phyloP scores from a whole-genome alignment of 78 protist genomes.

The Isochrysis galbana region DNA sequence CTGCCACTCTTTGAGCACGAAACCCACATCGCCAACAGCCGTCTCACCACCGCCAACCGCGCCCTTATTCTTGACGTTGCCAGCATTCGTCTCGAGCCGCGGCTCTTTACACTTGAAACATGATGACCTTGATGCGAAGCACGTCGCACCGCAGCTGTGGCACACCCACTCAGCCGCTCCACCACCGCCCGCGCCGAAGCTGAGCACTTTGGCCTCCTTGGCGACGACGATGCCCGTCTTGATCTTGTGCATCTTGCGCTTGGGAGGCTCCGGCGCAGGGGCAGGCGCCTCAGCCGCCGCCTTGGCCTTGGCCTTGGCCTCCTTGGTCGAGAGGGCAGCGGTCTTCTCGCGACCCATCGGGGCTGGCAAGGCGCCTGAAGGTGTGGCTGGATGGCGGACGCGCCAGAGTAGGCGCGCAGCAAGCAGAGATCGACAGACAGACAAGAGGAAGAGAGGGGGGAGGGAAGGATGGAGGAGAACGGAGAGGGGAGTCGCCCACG shows the following conservation, averaged over 20 bases:
- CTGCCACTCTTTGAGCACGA: slow-evolving; percentile 18
- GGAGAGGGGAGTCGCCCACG: too few species aligned
- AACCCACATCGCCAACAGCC: too few species aligned
- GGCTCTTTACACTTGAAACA: not conserved
- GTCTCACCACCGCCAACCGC: not conserved
- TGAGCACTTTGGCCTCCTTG: not conserved
- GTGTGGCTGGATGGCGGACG: too few species aligned
- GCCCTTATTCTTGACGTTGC: not conserved
- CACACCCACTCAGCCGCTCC: too few species aligned
- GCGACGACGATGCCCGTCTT: not conserved
- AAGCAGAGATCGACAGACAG: too few species aligned
- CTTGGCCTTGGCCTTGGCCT: not conserved
- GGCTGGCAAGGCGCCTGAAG: too few species aligned
- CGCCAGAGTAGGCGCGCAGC: too few species aligned
- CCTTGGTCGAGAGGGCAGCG: not conserved
- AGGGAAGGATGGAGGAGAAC: too few species aligned
- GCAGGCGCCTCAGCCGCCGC: not conserved
- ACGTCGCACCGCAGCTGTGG: not conserved
- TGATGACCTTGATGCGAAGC: not conserved
- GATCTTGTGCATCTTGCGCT: not conserved
- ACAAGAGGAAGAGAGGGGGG: too few species aligned
- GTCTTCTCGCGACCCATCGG: not conserved
- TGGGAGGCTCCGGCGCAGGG: not conserved
- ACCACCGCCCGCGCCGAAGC: not conserved
- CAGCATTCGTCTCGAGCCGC: not conserved